phyloP scores from a whole-genome alignment of 331 rosid genomes.

The Malus hybrid region DNA sequence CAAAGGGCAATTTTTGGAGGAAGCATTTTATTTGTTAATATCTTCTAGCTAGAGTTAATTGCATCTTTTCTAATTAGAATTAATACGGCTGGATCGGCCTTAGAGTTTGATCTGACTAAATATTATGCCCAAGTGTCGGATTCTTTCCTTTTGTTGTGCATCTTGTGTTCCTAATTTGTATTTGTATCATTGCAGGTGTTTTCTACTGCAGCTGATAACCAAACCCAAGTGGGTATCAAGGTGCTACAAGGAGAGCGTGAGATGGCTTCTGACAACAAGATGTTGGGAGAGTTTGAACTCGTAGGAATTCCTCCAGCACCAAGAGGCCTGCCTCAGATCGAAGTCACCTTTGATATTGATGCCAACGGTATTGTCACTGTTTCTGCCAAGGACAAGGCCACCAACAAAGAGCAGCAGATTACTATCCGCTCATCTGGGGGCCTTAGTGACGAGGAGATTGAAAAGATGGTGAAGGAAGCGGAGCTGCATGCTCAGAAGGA shows the following conservation, averaged over 20 bases:
- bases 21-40: not conserved
- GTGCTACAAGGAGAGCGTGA: slow-evolving; percentile 94
- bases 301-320: slow-evolving; percentile 89
- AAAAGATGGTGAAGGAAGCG: slow-evolving; percentile 87
- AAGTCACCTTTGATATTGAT: slow-evolving; percentile 90
- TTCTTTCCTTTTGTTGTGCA: not conserved
- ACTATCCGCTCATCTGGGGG: slow-evolving; percentile 92
- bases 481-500: slow-evolving; percentile 86
- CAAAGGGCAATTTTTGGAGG: not conserved
- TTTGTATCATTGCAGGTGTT: slow-evolving; percentile 42
- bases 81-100: not conserved
- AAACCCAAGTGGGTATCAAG: slow-evolving; percentile 92
- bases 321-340: slow-evolving; percentile 89
- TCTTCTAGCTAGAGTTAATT: no score
- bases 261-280: slow-evolving; percentile 89
- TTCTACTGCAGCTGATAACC: slow-evolving; percentile 92
- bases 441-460: slow-evolving; percentile 74
- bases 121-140: not conserved
- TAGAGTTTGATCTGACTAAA: not conserved
- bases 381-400: slow-evolving; percentile 93
- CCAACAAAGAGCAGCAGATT: slow-evolving; percentile 84
- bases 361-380: slow-evolving; percentile 95
- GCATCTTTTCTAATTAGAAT: not conserved
- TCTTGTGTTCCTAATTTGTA: slow-evolving; percentile 8
- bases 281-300: slow-evolving; percentile 85